Evolutionary conservation across 1,284 basidiomycete genomes (phyloP), one percentile per base, ranked within the genome.

Genomic region (Anthracocystis walkeri): DNA sequence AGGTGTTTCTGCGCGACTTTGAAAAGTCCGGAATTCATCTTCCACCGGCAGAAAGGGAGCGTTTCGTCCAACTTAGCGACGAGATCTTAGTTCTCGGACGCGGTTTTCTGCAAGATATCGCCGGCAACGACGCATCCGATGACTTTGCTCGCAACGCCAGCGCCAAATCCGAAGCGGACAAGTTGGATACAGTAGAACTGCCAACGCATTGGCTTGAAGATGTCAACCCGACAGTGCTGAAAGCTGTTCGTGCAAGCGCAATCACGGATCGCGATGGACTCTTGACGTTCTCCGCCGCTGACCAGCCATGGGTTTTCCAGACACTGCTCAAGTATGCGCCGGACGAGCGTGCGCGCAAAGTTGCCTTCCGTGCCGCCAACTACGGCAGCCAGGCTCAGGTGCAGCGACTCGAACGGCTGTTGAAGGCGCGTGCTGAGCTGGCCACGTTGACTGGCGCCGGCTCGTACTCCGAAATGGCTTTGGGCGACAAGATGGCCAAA

Each of bases 21-120:
- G 94, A 97, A 84, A 96, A 95, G 85, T 97, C 94, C 7, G 96
- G 94, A 0, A 97, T 99, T 76, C 90, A 96, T 84, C 89, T 98
- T 5, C 92, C 94, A 8, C 90, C 91, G 0, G 87, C 88, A 2
- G 88, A 93, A 77, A 90, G 96, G 27, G 88, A 90, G 44, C 90
- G 90, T 55, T 97, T 98, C 77, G 95, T 99, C 14, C 89, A 91
- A 4, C 88, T 98, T 12, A 95, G 93, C n/a, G 93, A 95, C 35
- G 91, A 93, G 53, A 93, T 98, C 65, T 88, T 97, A n/a, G 88
- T 91, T 0, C 90, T 97, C 8, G 95, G 95, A 7, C 90, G 95
- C 14, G 89, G 91, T 60, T 98, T 98, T 82, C 88, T 96, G 59
- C 90, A 90, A 57, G 76, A 76, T 38, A 76, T 77, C 31, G 60